These are phyloP conservation scores for Nicotiana rustica DNA, from an alignment of 305 asterid species.

Conservation along the genomic window DNA sequence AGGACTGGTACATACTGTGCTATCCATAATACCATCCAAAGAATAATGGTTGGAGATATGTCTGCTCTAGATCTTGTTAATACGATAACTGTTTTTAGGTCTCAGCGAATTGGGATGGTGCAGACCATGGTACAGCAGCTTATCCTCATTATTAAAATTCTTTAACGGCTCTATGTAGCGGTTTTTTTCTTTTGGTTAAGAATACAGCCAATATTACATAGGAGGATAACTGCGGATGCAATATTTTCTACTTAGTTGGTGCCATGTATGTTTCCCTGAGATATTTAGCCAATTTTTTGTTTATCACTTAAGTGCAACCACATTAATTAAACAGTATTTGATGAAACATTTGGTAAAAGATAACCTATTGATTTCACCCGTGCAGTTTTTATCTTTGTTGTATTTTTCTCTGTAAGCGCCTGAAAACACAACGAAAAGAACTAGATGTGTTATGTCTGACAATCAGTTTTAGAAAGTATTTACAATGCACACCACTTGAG, in stretches of 20 bases:
- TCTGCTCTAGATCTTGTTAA: conserved; percentile 79
- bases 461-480: too few species aligned
- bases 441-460: too few species aligned
- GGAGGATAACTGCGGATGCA: neutral
- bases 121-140: conserved; percentile 74
- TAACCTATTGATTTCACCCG: neutral
- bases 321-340: neutral
- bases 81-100: conserved; percentile 75
- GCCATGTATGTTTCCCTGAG: neutral
- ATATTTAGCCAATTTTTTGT: neutral
- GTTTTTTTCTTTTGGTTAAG: too few species aligned
- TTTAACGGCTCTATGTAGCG: too few species aligned
- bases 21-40: conserved; percentile 87
- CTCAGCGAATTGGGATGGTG: conserved; percentile 96
- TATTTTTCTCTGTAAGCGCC: too few species aligned
- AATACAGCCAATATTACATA: neutral
- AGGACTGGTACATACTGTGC: conserved; percentile 95
- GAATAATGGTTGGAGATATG: conserved; percentile 85
- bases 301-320: neutral
- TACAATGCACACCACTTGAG: too few species aligned
- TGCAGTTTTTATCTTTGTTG: neutral
- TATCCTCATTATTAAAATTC: neutral
- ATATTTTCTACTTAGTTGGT: neutral
- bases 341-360: neutral
- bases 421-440: too few species aligned